phyloP scores from a whole-genome alignment of 2,329 filamentous ascomycete species.

The Arthrinium phaeospermum region DNA sequence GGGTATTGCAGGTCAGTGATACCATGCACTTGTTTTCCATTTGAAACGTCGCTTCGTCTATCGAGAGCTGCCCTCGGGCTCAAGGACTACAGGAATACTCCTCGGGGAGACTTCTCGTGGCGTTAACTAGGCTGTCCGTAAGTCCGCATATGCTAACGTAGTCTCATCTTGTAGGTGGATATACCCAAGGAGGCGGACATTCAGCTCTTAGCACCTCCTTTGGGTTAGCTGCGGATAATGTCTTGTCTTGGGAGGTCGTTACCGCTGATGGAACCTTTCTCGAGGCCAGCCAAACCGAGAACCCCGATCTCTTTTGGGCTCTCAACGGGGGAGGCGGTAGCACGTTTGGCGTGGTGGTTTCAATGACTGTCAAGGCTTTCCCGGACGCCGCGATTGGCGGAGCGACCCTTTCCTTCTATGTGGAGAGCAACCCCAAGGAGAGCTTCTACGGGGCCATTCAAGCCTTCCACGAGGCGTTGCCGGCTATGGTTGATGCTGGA shows the following conservation, averaged over 20 bases:
- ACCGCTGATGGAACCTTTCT: slow-evolving; percentile 38
- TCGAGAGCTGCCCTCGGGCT: background rate
- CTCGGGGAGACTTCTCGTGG: background rate
- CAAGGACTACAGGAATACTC: accelerated
- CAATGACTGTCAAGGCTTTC: slow-evolving; percentile 33
- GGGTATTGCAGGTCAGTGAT: slow-evolving; percentile 48
- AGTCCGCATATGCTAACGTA: background rate
- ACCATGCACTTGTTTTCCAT: background rate
- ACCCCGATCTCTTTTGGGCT: slow-evolving; percentile 61
- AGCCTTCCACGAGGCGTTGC: slow-evolving; percentile 32
- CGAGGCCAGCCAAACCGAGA: slow-evolving; percentile 46
- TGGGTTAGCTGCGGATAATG: slow-evolving; percentile 65
- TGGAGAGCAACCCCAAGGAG: slow-evolving; percentile 27
- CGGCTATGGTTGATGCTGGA: slow-evolving; percentile 33
- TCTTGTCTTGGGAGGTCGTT: slow-evolving; percentile 54
- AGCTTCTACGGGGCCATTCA: slow-evolving; percentile 30
- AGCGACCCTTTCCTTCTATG: slow-evolving; percentile 27
- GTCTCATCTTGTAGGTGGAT: slow-evolving; percentile 52
- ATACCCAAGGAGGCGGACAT: slow-evolving; percentile 65
- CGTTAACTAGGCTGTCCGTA: background rate
- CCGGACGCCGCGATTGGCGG: slow-evolving; percentile 31
- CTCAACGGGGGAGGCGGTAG: slow-evolving; percentile 55
- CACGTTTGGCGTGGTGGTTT: slow-evolving; percentile 53
- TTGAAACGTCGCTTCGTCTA: background rate
- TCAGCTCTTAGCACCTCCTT: slow-evolving; percentile 57